phyloP scores from a whole-genome alignment of 192 early-diverging fungal species.

The Dimargaris cristalligena region DNA sequence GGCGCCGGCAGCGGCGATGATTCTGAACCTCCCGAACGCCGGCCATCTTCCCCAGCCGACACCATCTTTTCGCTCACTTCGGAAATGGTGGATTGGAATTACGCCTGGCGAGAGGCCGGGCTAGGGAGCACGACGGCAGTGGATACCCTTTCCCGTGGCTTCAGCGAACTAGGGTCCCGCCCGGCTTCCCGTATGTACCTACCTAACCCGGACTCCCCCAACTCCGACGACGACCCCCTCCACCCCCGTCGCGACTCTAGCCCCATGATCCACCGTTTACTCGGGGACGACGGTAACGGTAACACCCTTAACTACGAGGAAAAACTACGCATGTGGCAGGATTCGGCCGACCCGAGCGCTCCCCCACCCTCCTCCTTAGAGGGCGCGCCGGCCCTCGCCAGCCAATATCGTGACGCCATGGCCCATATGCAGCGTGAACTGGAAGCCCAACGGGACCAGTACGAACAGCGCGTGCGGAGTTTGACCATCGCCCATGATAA shows the following conservation, averaged over 20 bases:
- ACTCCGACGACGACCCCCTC: slow-evolving; percentile 1
- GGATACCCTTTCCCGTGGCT: slow-evolving; percentile 27
- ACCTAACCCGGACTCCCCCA: neutral
- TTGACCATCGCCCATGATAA: slow-evolving; percentile 10
- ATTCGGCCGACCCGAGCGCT: no score
- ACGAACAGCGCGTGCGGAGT: slow-evolving; percentile 11
- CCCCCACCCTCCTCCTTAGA: neutral
- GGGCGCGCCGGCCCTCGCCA: neutral
- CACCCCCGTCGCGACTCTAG: slow-evolving; percentile 3
- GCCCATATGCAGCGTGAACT: slow-evolving; percentile 28
- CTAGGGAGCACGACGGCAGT: slow-evolving; percentile 25
- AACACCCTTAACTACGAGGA: neutral
- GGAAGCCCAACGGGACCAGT: slow-evolving; percentile 14
- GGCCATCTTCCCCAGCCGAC: slow-evolving; percentile 2
- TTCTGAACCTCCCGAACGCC: neutral
- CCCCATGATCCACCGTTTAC: neutral
- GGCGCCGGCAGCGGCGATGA: neutral
- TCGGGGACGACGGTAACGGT: neutral
- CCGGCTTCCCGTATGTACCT: neutral
- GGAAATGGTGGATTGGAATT: slow-evolving; percentile 57
- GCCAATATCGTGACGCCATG: slow-evolving; percentile 4
- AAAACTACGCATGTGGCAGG: slow-evolving; percentile 6
- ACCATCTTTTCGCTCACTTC: slow-evolving; percentile 10
- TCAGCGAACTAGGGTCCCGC: slow-evolving; percentile 15
- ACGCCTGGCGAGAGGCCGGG: slow-evolving; percentile 51